A percentile compares a stretch with the other conserved stretches of the same genome.
These are phyloP conservation scores for Kwoniella heveanensis DNA, from an alignment of 768 basidiomycete species.

Conservation along the genomic window DNA sequence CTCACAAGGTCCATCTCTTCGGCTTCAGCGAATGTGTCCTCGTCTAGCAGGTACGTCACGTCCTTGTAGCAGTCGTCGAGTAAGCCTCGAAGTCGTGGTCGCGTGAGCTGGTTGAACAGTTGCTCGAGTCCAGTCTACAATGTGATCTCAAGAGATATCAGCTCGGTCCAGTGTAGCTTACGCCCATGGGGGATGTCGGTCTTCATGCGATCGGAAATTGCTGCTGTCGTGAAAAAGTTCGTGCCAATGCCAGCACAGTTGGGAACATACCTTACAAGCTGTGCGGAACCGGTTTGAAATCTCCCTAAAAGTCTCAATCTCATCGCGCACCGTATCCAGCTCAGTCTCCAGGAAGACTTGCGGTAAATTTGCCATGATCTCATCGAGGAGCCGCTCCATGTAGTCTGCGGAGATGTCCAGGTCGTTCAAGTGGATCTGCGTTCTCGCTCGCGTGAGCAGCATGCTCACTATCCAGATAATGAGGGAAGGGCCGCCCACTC, in stretches of 20 bases:
- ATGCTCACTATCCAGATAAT: not conserved
- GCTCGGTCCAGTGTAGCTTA: not conserved
- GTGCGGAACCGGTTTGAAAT: slow-evolving; percentile 65
- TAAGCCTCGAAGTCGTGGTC: slow-evolving; percentile 80
- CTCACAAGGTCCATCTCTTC: slow-evolving; percentile 83
- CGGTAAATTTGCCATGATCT: slow-evolving; percentile 62
- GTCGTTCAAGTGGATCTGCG: slow-evolving; percentile 84
- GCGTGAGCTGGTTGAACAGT: slow-evolving; percentile 89
- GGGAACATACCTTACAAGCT: slow-evolving; percentile 66
- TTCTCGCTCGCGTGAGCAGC: not conserved
- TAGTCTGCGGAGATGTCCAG: slow-evolving; percentile 89
- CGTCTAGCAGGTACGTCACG: slow-evolving; percentile 82
- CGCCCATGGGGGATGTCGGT: too few relatives aligned
- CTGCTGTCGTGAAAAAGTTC: too few relatives aligned
- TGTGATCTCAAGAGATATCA: not conserved
- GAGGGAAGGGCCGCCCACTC: slow-evolving; percentile 52
- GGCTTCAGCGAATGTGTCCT: slow-evolving; percentile 77
- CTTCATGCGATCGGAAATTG: too few relatives aligned
- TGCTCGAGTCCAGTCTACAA: slow-evolving; percentile 83
- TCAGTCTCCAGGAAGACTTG: slow-evolving; percentile 72
- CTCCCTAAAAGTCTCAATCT: slow-evolving; percentile 44
- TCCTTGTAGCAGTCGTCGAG: slow-evolving; percentile 88
- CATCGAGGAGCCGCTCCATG: slow-evolving; percentile 71
- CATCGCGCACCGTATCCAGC: slow-evolving; percentile 60
- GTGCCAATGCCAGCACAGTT: too few relatives aligned